phyloP scores from a whole-genome alignment of 179 eudicot genomes.

The Beta macrorhiza region DNA sequence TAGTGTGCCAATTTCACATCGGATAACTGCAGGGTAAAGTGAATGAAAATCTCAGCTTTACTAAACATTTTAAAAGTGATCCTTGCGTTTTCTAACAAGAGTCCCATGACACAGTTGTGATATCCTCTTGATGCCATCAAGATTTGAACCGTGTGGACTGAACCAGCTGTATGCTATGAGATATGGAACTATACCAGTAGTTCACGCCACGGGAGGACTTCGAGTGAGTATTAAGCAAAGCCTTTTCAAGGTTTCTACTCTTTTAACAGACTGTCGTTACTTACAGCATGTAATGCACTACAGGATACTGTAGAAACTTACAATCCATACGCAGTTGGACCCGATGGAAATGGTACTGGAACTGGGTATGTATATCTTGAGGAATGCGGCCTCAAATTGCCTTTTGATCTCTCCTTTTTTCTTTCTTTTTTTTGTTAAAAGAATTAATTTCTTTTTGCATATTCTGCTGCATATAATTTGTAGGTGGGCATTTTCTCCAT shows the following conservation, averaged over 20 bases:
- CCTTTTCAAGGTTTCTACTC: background rate
- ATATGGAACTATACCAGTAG: conserved; percentile 94
- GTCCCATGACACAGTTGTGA: conserved; percentile 64
- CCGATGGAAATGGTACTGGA: conserved; percentile 62
- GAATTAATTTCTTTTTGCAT: conserved; percentile 8
- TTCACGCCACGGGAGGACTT: conserved; percentile 93
- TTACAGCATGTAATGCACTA: background rate
- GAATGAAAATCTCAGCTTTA: background rate
- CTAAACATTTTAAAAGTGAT: background rate
- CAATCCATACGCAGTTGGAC: conserved; percentile 73
- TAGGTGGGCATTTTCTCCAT: conserved; percentile 96
- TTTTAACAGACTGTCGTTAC: background rate
- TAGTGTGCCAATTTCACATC: conserved; percentile 89
- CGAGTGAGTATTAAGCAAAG: conserved; percentile 50
- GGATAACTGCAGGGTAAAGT: conserved; percentile 91
- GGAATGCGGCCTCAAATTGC: background rate
- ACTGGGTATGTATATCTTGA: conserved; percentile 67
- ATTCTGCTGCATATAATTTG: conserved; percentile 6
- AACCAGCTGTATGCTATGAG: conserved; percentile 98
- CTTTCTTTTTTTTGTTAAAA: background rate
- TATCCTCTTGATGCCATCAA: conserved; percentile 93
- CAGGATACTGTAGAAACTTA: conserved; percentile 92
- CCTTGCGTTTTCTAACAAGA: conserved; percentile 9
- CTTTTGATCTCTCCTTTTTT: background rate
- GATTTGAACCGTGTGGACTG: conserved; percentile 98